These are phyloP conservation scores for Penicillium coprophilum DNA, from an alignment of 495 filamentous ascomycete species.

Conservation along the genomic window DNA sequence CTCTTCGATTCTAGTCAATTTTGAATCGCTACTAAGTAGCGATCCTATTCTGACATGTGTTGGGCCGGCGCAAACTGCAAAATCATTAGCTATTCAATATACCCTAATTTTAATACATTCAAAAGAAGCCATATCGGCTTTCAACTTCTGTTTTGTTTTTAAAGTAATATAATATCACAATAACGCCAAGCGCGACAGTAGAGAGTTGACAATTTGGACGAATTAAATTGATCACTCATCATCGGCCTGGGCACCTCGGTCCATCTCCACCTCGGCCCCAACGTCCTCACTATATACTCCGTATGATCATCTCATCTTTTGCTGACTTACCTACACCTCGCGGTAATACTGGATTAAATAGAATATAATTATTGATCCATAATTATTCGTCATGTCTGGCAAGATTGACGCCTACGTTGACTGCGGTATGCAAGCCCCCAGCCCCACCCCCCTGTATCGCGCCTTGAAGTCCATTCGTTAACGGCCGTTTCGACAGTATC, in stretches of 20 bases:
- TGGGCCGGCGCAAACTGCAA: no score
- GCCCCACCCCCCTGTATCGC: conserved; percentile 1
- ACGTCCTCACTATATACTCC: conserved; percentile 10
- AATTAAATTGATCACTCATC: conserved; percentile 29
- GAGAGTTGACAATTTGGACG: no score
- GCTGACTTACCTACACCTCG: not conserved
- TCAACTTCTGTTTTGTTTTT: no score
- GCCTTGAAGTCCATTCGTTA: not conserved
- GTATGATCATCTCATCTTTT: conserved; percentile 15
- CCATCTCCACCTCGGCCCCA: conserved; percentile 26
- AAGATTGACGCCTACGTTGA: conserved; percentile 33
- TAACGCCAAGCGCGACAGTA: not conserved
- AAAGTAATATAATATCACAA: not conserved
- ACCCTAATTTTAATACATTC: not conserved
- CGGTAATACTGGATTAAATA: not conserved
- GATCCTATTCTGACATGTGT: no score
- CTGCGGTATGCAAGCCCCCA: conserved; percentile 22
- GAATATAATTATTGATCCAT: not conserved
- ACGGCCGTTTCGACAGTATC: conserved; percentile 52
- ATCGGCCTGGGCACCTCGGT: conserved; percentile 27
- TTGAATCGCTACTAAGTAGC: no score
- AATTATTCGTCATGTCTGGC: conserved; percentile 19
- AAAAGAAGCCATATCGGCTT: not conserved
- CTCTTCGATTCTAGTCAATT: no score
- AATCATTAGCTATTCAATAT: not conserved